Base-by-base conservation (phyloP, 495 filamentous ascomycete genomes). In the Xylaria curta region DNA sequence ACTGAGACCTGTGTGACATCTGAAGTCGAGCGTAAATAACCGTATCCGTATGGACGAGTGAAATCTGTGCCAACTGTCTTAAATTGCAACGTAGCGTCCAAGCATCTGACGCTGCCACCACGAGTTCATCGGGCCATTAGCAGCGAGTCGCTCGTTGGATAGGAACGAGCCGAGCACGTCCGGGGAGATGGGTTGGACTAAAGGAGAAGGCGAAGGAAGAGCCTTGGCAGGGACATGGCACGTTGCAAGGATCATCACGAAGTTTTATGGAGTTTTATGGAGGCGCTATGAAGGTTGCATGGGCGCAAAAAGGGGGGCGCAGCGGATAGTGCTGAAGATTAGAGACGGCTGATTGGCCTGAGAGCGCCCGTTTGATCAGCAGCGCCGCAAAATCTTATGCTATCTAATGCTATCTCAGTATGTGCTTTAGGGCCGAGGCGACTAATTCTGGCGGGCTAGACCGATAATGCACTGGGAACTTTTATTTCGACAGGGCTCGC, bases 221-320 rank as follows among this genome's bases (percentile, higher is more conserved):
- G 21, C 9, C 66, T 56, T 40, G 65, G 51, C 21, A 54, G 51
- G 24, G 56, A 15, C 56, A 38, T 60, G 58, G 58, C 31, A 60
- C 17, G 2, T 36, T 21, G 66, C 54, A 69, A 40, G 66, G 66
- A 24, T 60, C 26, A 69, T 69, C 66, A 69, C 66, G 66, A 69
- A 69, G 53, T 47, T 36, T 54, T 36, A 61, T 49, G 65, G 65
- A 36, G 63, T 53, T 28, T 21, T 33, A 64, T 47, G 61, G 17
- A 64, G 61, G 63, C 63, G 47, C 47, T 56, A 63, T 44, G n/a
- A 28, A 42, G 38, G 60, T 17, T 21, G 21, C 60, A 63, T 46
- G 54, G 65, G 56, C 51, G 19, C 21, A 33, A 59, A 59, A 46
- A 46, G 54, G 66, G 66, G 66, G 66, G 66, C 66, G 47, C 49